Conservation (phyloP, 2,329 filamentous ascomycete species). For the Exophiala oligosperma region DNA sequence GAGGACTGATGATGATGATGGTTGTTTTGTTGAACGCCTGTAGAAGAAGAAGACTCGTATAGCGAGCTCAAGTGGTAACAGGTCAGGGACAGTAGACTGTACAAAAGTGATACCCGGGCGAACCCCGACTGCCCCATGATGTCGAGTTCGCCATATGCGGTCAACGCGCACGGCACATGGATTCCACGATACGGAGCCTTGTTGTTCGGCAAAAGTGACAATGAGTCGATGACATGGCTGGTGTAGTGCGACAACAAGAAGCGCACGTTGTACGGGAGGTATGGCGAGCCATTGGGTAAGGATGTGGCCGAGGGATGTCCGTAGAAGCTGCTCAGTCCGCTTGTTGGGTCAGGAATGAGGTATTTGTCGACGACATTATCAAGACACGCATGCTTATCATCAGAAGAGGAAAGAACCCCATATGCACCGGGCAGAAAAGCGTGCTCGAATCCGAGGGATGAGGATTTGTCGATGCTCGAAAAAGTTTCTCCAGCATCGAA, state of each 20-base stretch:
- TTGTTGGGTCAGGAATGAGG: background rate
- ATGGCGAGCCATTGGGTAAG: conserved; percentile 7
- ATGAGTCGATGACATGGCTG: conserved; percentile 6
- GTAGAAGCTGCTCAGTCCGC: background rate
- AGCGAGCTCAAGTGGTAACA: conserved; percentile 11
- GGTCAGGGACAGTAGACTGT: conserved; percentile 11
- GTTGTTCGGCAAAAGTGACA: conserved; percentile 1
- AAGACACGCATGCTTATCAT: background rate
- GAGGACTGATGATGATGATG: background rate
- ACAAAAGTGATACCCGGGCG: conserved; percentile 6
- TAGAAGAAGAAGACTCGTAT: background rate
- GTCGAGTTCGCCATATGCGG: conserved; percentile 11
- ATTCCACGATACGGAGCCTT: conserved; percentile 1
- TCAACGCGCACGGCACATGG: conserved; percentile 6
- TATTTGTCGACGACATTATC: background rate
- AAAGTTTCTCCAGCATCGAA: background rate
- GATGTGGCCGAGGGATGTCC: conserved; percentile 1
- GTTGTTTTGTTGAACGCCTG: background rate
- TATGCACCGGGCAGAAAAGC: background rate
- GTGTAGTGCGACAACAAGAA: conserved; percentile 11
- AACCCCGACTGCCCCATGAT: conserved; percentile 3
- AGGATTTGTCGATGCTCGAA: background rate
- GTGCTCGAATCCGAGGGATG: background rate
- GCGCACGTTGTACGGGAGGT: conserved; percentile 6
- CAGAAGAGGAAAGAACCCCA: background rate